Conservation (phyloP, 2,329 filamentous ascomycete genomes). For the Aspergillus floridensis region DNA sequence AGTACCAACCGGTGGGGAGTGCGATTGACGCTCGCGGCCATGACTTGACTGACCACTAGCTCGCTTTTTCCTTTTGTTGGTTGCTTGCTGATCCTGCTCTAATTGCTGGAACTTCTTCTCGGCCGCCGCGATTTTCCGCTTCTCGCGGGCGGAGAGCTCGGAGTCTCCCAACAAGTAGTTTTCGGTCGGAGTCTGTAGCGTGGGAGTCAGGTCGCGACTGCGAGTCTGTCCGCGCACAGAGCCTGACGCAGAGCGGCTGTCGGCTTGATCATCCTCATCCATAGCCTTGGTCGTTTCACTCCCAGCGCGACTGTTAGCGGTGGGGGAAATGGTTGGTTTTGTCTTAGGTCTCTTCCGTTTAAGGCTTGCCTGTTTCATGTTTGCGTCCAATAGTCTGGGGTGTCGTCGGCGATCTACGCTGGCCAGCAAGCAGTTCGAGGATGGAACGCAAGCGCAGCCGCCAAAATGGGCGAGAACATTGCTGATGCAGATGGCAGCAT, state of each 20-base stretch:
- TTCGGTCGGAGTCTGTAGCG: slow-evolving; percentile 47
- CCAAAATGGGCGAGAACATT: slow-evolving; percentile 50
- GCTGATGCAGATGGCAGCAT: slow-evolving; percentile 46
- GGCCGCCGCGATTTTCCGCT: slow-evolving; percentile 61
- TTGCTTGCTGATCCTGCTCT: slow-evolving; percentile 54
- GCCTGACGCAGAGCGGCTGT: slow-evolving; percentile 57
- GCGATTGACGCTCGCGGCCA: slow-evolving; percentile 39
- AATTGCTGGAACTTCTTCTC: slow-evolving; percentile 62
- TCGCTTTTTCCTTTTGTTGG: slow-evolving; percentile 55
- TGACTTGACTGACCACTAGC: slow-evolving; percentile 55
- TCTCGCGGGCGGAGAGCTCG: slow-evolving; percentile 61
- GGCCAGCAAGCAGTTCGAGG: slow-evolving; percentile 40
- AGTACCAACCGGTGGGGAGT: slow-evolving; percentile 34
- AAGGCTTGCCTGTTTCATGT: slow-evolving; percentile 42
- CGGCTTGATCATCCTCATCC: slow-evolving; percentile 57
- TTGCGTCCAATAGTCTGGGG: slow-evolving; percentile 31
- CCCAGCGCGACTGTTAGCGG: slow-evolving; percentile 58
- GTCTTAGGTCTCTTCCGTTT: slow-evolving; percentile 50
- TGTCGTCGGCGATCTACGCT: slow-evolving; percentile 44
- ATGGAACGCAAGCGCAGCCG: slow-evolving; percentile 47
- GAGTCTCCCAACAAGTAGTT: slow-evolving; percentile 35
- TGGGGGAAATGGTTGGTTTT: slow-evolving; percentile 53
- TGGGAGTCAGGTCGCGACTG: slow-evolving; percentile 62
- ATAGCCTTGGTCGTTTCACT: slow-evolving; percentile 55
- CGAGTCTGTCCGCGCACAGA: slow-evolving; percentile 56